These are phyloP conservation scores for Arabis alpina DNA, from an alignment of 345 rosid genomes.

Conservation along the genomic window DNA sequence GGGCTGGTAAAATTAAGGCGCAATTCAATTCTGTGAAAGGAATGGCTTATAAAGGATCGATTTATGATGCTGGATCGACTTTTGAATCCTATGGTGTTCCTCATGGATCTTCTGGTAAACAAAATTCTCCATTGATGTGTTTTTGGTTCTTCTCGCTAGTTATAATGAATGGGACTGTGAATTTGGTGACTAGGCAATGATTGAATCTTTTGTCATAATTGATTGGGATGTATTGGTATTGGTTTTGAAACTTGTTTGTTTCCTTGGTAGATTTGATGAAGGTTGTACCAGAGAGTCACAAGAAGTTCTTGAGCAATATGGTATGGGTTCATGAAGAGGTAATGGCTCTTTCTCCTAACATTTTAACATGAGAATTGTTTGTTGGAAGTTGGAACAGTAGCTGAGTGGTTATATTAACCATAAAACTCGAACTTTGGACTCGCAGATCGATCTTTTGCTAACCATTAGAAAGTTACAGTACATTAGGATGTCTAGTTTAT, in stretches of 20 bases:
- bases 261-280: slow-evolving; percentile 64
- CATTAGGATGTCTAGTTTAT: too few species aligned
- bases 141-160: too few species aligned
- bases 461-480: not conserved
- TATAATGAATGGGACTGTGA: not conserved
- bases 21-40: slow-evolving; percentile 58
- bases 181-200: not conserved
- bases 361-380: slow-evolving; percentile 3
- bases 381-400: not conserved
- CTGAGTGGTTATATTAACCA: not conserved
- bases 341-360: slow-evolving; percentile 7
- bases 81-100: slow-evolving; percentile 79
- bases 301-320: slow-evolving; percentile 75
- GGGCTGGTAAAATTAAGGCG: slow-evolving; percentile 70
- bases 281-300: slow-evolving; percentile 85
- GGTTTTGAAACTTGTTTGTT: slow-evolving; percentile 6
- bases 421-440: slow-evolving; percentile 4
- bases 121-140: not conserved
- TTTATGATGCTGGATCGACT: slow-evolving; percentile 83
- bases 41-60: slow-evolving; percentile 62
- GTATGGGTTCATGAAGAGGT: slow-evolving; percentile 96
- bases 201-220: not conserved
- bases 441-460: not conserved
- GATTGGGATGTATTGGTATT: not conserved
- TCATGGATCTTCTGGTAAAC: slow-evolving; percentile 85